Evolutionary conservation across 371 early-diverging fungal species (phyloP), one percentile per base, ranked within the genome.

Genomic region (Dipsacomyces acuminosporus): DNA sequence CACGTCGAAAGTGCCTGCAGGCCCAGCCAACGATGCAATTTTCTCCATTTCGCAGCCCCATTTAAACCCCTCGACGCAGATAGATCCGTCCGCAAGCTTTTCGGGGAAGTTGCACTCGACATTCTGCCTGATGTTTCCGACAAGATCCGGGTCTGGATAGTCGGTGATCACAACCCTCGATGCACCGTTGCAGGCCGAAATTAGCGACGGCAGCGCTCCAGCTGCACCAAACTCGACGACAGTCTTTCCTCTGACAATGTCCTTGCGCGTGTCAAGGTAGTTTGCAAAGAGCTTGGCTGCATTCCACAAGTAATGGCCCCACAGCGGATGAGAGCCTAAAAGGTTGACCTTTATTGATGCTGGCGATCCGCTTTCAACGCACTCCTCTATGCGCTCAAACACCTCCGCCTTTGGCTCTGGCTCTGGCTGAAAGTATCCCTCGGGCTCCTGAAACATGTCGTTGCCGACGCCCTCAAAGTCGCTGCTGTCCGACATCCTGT

Each of bases 271-370:
- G 54, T 93, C 94, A 45, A 95, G 74, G 59, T 87, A 82, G 26
- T 81, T 73, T 20, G 92, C 85, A 76, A 92, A 81, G 33, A 82
- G 80, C 59, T 85, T 83, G 47, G 89, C 88, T 1, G 93, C 91
- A 60, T 95, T 95, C 94, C 94, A 94, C 44, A 94, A 77, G 46
- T 86, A 77, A 64, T 94, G 92, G 7, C 84, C 93, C 93, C 92
- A 94, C 3, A 93, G 76, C 18, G 88, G 86, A 61, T 90, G 91
- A 2, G 84, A 77, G 17, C 89, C 89, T 6, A 89, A 83, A 0
- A 89, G 74, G 18, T 80, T 80, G 41, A 89, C 73, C 20, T 51
- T 79, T 20, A 87, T 71, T 38, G 61, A 8, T 9, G 26, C 20
- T 3, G 50, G 45, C 22, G 42, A 25, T 7, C 47, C 55, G 2